A percentile compares a stretch with the other conserved stretches of the same genome.
phyloP scores from a whole-genome alignment of 2,329 filamentous ascomycete genomes.

The Penicillium brevicompactum region DNA sequence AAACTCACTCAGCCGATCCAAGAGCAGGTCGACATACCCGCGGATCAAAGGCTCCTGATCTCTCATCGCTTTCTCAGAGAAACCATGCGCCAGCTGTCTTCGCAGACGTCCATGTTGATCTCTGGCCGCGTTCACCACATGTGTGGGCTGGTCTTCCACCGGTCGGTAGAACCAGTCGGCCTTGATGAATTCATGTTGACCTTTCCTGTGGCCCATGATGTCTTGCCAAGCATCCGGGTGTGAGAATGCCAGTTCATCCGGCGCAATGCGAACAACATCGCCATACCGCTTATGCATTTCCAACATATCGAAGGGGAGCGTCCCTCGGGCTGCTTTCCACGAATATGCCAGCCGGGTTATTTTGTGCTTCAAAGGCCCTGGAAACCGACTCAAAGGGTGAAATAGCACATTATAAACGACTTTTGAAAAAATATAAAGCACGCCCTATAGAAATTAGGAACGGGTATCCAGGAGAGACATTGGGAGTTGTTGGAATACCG shows the following conservation, averaged over 20 bases:
- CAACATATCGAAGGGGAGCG: constrained; percentile 23
- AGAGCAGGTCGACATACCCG: constrained; percentile 21
- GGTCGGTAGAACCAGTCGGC: constrained; percentile 18
- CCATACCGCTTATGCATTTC: constrained; percentile 31
- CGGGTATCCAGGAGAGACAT: not conserved
- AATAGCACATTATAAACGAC: constrained; percentile 16
- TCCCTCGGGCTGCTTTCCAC: constrained; percentile 8
- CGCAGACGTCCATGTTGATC: constrained; percentile 17
- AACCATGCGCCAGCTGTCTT: constrained; percentile 26
- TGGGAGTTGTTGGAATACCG: not conserved
- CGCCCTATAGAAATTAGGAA: not conserved
- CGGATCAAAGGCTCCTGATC: constrained; percentile 27
- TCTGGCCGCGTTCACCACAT: constrained; percentile 17
- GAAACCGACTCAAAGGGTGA: constrained; percentile 13
- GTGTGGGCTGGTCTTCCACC: constrained; percentile 8
- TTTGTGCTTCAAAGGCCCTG: constrained; percentile 9
- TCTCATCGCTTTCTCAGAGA: constrained; percentile 27
- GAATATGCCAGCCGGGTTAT: constrained; percentile 1
- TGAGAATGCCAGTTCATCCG: constrained; percentile 25
- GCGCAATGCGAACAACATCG: constrained; percentile 30
- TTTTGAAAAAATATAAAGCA: not conserved
- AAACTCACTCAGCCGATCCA: constrained; percentile 15
- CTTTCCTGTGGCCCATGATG: constrained; percentile 27
- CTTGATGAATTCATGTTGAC: constrained; percentile 14
- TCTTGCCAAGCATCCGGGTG: constrained; percentile 30